Conservation (phyloP, 106 monocot genomes). For the Acorus calamus region DNA sequence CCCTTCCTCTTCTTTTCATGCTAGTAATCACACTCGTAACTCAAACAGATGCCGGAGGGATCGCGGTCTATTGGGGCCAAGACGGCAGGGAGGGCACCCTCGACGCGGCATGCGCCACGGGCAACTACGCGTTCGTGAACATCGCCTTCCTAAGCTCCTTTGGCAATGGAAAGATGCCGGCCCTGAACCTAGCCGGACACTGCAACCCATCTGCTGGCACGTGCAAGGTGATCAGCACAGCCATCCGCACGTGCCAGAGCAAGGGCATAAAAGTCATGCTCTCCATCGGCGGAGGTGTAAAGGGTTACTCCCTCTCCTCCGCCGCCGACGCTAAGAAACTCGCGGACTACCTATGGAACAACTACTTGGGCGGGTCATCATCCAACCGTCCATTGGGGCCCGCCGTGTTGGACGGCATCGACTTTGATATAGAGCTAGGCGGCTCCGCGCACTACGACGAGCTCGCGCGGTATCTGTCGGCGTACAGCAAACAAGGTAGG, state of each 20-base stretch:
- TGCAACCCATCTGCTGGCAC: constrained; percentile 24
- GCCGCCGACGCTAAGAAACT: constrained; percentile 28
- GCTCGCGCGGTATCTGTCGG: constrained; percentile 19
- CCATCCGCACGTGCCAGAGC: constrained; percentile 31
- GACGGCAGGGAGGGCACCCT: constrained; percentile 58
- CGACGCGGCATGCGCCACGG: constrained; percentile 31
- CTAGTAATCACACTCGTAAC: background rate
- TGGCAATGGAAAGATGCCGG: constrained; percentile 46
- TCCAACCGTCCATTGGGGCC: constrained; percentile 31
- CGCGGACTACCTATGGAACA: constrained; percentile 47
- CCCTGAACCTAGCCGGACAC: constrained; percentile 55
- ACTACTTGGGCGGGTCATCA: constrained; percentile 36
- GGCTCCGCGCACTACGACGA: constrained; percentile 17
- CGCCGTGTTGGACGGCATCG: constrained; percentile 50
- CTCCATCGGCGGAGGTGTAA: constrained; percentile 34
- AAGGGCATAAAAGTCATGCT: constrained; percentile 27
- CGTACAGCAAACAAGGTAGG: background rate
- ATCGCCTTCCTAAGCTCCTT: constrained; percentile 48
- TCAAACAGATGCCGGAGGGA: constrained; percentile 21
- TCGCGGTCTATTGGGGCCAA: constrained; percentile 85
- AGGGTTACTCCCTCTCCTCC: constrained; percentile 30
- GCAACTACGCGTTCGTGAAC: constrained; percentile 36
- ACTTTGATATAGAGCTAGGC: constrained; percentile 45
- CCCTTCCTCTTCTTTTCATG: constrained; percentile 11
- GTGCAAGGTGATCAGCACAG: constrained; percentile 16